phyloP scores from a whole-genome alignment of 1,139 yeast species.

The Yamadazyma friedrichii region DNA sequence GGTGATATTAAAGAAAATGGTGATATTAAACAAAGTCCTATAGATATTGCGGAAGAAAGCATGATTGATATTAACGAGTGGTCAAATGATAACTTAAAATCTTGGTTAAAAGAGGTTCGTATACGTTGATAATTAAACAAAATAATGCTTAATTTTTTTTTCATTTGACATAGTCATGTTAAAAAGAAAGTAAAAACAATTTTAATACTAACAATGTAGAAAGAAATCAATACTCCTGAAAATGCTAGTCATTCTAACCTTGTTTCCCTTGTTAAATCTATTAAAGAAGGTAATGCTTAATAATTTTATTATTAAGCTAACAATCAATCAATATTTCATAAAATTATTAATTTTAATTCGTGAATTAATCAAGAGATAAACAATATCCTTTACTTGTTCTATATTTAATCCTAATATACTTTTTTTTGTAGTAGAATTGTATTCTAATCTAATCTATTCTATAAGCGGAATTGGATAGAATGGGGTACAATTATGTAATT shows the following conservation, averaged over 20 bases:
- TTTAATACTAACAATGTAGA: constrained; percentile 36
- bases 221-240: constrained; percentile 48
- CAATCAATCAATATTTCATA: constrained; percentile 55
- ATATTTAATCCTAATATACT: neutral
- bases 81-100: constrained; percentile 39
- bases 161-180: too few relatives aligned
- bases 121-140: constrained; percentile 7
- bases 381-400: neutral
- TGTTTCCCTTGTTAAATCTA: constrained; percentile 48
- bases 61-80: constrained; percentile 33
- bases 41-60: constrained; percentile 17
- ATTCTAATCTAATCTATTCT: too few relatives aligned
- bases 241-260: constrained; percentile 48
- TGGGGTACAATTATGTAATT: too few relatives aligned
- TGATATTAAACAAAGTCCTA: neutral
- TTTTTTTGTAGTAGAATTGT: too few relatives aligned
- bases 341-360: constrained; percentile 78
- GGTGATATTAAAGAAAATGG: neutral
- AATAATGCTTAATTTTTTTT: too few relatives aligned
- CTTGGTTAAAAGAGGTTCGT: constrained; percentile 35
- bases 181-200: neutral
- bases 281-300: constrained; percentile 29
- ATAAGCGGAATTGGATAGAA: too few relatives aligned
- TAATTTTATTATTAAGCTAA: constrained; percentile 20
- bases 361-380: constrained; percentile 55